Evolutionary conservation across 176 grass and related monocot genomes (phyloP).

Genomic region (Poa annua): DNA sequence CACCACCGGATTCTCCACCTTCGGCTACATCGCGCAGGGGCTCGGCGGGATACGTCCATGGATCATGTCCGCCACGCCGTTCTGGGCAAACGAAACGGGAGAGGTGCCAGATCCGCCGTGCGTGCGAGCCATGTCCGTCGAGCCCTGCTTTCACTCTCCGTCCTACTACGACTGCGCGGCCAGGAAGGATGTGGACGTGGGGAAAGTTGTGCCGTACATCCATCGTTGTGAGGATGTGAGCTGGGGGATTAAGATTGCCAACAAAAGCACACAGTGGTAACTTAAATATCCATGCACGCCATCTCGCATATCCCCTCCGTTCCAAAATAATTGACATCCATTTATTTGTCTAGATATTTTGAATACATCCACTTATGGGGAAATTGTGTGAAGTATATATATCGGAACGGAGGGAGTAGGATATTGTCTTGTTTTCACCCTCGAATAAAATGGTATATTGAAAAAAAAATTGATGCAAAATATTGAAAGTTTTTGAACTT

Average conservation of each 20-base stretch:
- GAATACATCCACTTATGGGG: no score
- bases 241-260: slow-evolving; percentile 23
- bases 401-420: no score
- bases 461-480: no score
- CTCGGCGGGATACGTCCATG: slow-evolving; percentile 52
- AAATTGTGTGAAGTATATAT: no score
- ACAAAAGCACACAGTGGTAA: not conserved
- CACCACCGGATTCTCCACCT: slow-evolving; percentile 48
- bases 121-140: slow-evolving; percentile 34
- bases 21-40: slow-evolving; percentile 51
- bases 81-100: slow-evolving; percentile 19
- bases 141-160: slow-evolving; percentile 70
- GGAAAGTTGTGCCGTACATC: slow-evolving; percentile 43
- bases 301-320: no score
- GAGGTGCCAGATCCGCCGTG: slow-evolving; percentile 22
- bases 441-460: no score
- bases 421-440: no score
- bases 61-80: slow-evolving; percentile 41
- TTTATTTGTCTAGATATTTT: no score
- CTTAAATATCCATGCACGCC: no score
- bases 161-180: slow-evolving; percentile 52
- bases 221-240: slow-evolving; percentile 53
- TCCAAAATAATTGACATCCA: no score
- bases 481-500: no score
- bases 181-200: slow-evolving; percentile 27